These are phyloP conservation scores for Pichia inconspicua DNA, from an alignment of 1,139 yeast genomes.

Conservation along the genomic window DNA sequence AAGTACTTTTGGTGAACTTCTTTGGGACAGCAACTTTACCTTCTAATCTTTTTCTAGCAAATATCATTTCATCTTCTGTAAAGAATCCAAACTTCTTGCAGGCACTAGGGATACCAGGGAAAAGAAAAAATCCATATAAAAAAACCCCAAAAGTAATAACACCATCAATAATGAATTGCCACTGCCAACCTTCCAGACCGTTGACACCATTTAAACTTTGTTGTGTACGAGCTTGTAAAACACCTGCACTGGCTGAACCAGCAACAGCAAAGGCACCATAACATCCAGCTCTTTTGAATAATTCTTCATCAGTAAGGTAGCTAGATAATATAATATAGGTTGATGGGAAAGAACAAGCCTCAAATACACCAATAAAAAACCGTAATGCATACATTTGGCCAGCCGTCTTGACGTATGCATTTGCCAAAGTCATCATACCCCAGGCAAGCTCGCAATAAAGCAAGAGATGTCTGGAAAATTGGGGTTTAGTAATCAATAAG, in stretches of 20 bases:
- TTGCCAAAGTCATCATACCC: conserved; percentile 56
- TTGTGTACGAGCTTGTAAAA: conserved; percentile 34
- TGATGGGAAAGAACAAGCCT: conserved; percentile 53
- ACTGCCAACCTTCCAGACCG: conserved; percentile 48
- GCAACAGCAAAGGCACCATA: conserved; percentile 40
- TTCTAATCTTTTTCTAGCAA: conserved; percentile 52
- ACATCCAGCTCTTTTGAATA: conserved; percentile 36
- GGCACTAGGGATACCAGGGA: conserved; percentile 65
- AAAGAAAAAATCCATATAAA: conserved; percentile 47
- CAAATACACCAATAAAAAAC: conserved; percentile 56
- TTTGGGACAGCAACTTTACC: conserved; percentile 27
- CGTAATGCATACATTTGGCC: conserved; percentile 42
- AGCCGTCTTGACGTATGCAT: conserved; percentile 37
- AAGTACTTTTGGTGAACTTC: conserved; percentile 7
- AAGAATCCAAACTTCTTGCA: conserved; percentile 34
- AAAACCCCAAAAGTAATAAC: conserved; percentile 54
- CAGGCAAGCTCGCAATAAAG: conserved; percentile 42
- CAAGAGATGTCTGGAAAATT: conserved; percentile 27
- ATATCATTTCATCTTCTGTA: conserved; percentile 57
- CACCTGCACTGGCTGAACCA: conserved; percentile 40
- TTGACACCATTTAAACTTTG: conserved; percentile 27
- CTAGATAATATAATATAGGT: conserved; percentile 55
- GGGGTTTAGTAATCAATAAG: conserved; percentile 46
- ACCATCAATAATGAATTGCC: conserved; percentile 68
- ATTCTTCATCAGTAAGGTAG: conserved; percentile 38